Evolutionary conservation across 108 stramenopile genomes (phyloP).

Genomic region (Nitzschia sp.): DNA sequence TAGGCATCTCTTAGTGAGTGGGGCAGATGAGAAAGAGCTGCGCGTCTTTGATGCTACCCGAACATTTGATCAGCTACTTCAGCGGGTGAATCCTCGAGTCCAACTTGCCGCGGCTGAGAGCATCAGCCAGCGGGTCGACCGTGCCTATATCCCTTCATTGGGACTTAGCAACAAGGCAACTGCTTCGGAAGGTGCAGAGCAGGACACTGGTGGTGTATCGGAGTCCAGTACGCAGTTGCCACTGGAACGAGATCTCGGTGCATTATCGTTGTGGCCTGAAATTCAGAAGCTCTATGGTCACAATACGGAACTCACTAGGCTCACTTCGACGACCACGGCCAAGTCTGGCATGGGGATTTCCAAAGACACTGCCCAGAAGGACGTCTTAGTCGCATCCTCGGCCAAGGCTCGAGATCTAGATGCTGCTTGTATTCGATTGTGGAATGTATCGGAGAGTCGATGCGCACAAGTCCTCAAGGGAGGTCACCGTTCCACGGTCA

Average conservation of each 20-base stretch:
- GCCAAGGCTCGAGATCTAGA: slow-evolving; percentile 84
- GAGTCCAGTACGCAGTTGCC: slow-evolving; percentile 48
- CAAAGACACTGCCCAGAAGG: slow-evolving; percentile 1
- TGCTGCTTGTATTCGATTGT: slow-evolving; percentile 77
- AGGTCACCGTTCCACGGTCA: slow-evolving; percentile 85
- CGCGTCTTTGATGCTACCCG: slow-evolving; percentile 85
- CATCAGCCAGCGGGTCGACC: slow-evolving; percentile 74
- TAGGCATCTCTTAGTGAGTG: slow-evolving; percentile 69
- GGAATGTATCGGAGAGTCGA: slow-evolving; percentile 59
- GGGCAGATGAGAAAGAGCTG: slow-evolving; percentile 88
- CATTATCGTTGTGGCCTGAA: slow-evolving; percentile 85
- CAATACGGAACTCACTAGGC: slow-evolving; percentile 73
- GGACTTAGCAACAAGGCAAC: slow-evolving; percentile 86
- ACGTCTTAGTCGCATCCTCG: slow-evolving; percentile 74
- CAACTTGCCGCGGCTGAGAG: slow-evolving; percentile 12
- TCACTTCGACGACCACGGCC: slow-evolving; percentile 63
- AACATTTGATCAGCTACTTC: slow-evolving; percentile 58
- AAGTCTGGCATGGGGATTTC: slow-evolving; percentile 11
- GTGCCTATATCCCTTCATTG: slow-evolving; percentile 84
- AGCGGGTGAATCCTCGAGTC: not conserved
- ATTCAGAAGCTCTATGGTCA: slow-evolving; percentile 82
- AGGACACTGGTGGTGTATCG: slow-evolving; percentile 36
- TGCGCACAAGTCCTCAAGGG: slow-evolving; percentile 72
- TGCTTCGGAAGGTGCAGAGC: slow-evolving; percentile 61
- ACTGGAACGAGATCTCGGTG: slow-evolving; percentile 81